A percentile compares a stretch with the other conserved stretches of the same genome.
These are phyloP conservation scores for Paulinella micropora DNA, from an alignment of 78 protist genomes.

Conservation along the genomic window DNA sequence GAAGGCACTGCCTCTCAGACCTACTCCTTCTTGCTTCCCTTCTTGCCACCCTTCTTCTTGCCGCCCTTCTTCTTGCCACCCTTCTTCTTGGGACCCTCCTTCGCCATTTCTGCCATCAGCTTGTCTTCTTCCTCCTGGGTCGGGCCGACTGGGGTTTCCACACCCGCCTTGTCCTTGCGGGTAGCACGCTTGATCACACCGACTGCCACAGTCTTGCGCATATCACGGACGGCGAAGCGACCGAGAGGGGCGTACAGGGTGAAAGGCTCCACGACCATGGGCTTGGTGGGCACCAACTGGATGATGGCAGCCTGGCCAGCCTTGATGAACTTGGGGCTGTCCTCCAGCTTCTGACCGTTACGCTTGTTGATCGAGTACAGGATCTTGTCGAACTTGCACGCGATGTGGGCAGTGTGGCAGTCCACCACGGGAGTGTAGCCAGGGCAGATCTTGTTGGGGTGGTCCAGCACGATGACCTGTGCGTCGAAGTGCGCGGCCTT, in stretches of 20 bases:
- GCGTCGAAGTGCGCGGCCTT: not conserved
- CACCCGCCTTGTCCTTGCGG: slow-evolving; percentile 26
- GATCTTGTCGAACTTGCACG: slow-evolving; percentile 28
- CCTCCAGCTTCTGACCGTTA: slow-evolving; percentile 36
- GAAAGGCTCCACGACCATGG: slow-evolving; percentile 45
- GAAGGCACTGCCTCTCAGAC: not conserved
- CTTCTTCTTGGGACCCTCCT: no score
- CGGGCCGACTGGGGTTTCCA: not conserved
- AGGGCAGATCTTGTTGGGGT: slow-evolving; percentile 38
- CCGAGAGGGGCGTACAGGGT: slow-evolving; percentile 35
- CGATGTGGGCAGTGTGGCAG: slow-evolving; percentile 29
- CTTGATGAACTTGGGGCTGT: not conserved
- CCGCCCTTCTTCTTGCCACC: no score
- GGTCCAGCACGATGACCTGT: not conserved
- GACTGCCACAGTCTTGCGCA: slow-evolving; percentile 92
- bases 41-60: not conserved
- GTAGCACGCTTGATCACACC: slow-evolving; percentile 72
- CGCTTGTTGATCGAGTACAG: slow-evolving; percentile 42
- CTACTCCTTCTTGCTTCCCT: not conserved
- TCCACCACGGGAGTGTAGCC: slow-evolving; percentile 43
- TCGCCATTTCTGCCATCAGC: no score
- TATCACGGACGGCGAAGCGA: slow-evolving; percentile 22
- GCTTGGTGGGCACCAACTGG: slow-evolving; percentile 41
- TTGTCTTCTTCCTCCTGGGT: no score
- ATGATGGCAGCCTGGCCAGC: slow-evolving; percentile 13